Evolutionary conservation across 805 yeast genomes (phyloP).

Genomic region (Wickerhamomyces hampshirensis): DNA sequence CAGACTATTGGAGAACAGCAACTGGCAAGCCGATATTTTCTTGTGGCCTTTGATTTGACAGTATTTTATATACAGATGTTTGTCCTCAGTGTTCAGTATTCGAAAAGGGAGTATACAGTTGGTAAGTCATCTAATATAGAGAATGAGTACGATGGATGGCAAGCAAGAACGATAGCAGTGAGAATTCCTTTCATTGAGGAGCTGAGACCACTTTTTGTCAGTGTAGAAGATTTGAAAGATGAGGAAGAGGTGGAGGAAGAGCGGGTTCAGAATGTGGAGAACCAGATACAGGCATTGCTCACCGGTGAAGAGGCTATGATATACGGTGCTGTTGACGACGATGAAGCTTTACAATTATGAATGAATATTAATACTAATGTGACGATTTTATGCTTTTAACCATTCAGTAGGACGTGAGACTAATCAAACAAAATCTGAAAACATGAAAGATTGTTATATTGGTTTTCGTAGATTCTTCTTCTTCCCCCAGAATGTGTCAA

Average conservation of each 20-base stretch:
- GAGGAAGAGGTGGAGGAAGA: constrained; percentile 12
- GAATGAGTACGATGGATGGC: constrained; percentile 21
- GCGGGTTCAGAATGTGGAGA: not conserved
- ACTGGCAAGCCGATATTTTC: constrained; percentile 13
- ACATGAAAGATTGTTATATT: no score
- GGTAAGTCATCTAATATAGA: constrained; percentile 2
- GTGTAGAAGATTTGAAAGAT: constrained; percentile 9
- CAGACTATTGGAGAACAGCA: constrained; percentile 22
- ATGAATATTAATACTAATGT: not conserved
- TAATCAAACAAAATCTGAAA: no score
- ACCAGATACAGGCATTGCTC: not conserved
- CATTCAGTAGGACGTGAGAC: no score
- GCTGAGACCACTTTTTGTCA: constrained; percentile 11
- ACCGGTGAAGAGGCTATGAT: not conserved
- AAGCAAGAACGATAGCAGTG: constrained; percentile 17
- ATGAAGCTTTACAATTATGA: not conserved
- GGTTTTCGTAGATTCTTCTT: no score
- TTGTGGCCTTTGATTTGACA: constrained; percentile 12
- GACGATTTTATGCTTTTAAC: not conserved
- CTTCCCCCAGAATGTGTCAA: no score
- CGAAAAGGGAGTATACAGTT: constrained; percentile 3
- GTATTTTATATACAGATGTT: constrained; percentile 17
- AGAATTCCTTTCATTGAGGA: constrained; percentile 11
- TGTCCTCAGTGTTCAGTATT: constrained; percentile 12
- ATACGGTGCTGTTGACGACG: not conserved